Percentiles rank a stretch among this genome's conserved stretches.
Evolutionary conservation across 2,329 filamentous ascomycete genomes (phyloP).

Genomic region (Exophiala bonariae): DNA sequence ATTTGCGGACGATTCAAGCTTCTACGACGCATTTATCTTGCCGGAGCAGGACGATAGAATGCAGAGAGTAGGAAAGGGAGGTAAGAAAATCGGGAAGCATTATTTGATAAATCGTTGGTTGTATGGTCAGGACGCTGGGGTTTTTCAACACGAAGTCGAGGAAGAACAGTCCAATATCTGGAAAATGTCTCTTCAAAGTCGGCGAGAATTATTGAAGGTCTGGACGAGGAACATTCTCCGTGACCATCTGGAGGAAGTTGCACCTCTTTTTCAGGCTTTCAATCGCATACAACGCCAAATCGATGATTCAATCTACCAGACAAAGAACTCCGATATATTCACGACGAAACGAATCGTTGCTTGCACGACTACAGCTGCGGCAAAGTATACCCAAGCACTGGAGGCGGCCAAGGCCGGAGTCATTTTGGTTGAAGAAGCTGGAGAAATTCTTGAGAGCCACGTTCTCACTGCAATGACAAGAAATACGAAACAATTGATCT

Average conservation of each 20-base stretch:
- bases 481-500: constrained; percentile 61
- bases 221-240: constrained; percentile 4
- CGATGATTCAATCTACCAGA: constrained; percentile 1
- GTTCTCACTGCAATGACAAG: constrained; percentile 60
- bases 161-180: constrained; percentile 48
- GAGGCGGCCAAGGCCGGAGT: constrained; percentile 57
- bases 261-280: constrained; percentile 1
- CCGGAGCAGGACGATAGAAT: constrained; percentile 51
- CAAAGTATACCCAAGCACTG: constrained; percentile 60
- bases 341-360: constrained; percentile 62
- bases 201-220: constrained; percentile 30
- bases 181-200: constrained; percentile 44
- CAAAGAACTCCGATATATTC: constrained; percentile 38
- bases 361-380: constrained; percentile 70
- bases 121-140: constrained; percentile 46
- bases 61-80: constrained; percentile 43
- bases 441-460: constrained; percentile 70
- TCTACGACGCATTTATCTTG: constrained; percentile 58
- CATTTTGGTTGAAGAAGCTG: constrained; percentile 70
- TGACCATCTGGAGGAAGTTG: constrained; percentile 3
- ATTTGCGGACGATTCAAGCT: constrained; percentile 54
- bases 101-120: constrained; percentile 61
- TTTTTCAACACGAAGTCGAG: constrained; percentile 37
- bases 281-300: constrained; percentile 2
- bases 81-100: constrained; percentile 43